Percentiles rank a stretch among this genome's conserved stretches.
phyloP scores from a whole-genome alignment of 148 eudicot species.

The Diospyros kaki region DNA sequence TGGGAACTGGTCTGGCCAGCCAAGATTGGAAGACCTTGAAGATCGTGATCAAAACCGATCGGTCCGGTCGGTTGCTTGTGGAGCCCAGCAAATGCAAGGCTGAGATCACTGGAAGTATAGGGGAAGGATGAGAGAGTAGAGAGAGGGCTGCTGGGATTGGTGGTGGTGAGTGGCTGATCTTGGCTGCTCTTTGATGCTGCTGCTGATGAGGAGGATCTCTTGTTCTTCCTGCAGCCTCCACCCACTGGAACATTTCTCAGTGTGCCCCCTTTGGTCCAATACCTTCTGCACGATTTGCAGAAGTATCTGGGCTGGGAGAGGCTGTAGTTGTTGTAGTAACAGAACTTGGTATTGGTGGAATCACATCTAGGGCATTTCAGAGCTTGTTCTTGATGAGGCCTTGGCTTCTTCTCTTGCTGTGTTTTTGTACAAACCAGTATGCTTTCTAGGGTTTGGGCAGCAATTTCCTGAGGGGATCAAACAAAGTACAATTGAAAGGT shows the following conservation, averaged over 20 bases:
- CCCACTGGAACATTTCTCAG: conserved; percentile 84
- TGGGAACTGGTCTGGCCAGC: neutral
- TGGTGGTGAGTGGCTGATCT: conserved; percentile 19
- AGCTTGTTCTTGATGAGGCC: conserved; percentile 53
- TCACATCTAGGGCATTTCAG: conserved; percentile 80
- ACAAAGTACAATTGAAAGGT: no score
- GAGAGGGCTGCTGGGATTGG: conserved; percentile 19
- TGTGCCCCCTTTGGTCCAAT: conserved; percentile 91
- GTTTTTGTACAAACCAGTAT: conserved; percentile 56
- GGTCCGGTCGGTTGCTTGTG: conserved; percentile 31
- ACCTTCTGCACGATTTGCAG: conserved; percentile 81
- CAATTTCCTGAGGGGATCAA: conserved; percentile 29
- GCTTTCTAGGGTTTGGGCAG: conserved; percentile 55
- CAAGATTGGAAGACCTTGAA: neutral
- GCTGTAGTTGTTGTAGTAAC: conserved; percentile 88
- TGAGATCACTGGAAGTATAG: conserved; percentile 33
- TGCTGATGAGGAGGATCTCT: conserved; percentile 41
- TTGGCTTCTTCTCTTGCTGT: conserved; percentile 55
- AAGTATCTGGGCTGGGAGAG: conserved; percentile 77
- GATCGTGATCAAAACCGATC: conserved; percentile 21
- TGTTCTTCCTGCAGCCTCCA: conserved; percentile 82
- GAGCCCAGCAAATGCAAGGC: conserved; percentile 46
- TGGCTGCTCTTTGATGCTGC: conserved; percentile 23
- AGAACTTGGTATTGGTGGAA: conserved; percentile 73
- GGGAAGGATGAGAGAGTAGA: conserved; percentile 15